Base-by-base conservation (phyloP, 2,329 filamentous ascomycete genomes). In the Aspergillus sp. region DNA sequence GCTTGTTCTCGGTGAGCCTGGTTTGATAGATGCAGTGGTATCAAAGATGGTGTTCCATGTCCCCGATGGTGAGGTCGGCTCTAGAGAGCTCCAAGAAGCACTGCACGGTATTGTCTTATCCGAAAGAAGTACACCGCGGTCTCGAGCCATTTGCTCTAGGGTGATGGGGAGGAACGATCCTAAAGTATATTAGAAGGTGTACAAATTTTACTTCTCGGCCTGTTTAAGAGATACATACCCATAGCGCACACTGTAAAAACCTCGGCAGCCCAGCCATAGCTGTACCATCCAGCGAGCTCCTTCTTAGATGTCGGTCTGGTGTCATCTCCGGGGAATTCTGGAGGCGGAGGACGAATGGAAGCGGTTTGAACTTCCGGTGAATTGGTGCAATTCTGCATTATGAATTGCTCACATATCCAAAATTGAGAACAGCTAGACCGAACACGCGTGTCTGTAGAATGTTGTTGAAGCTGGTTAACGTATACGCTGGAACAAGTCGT, bases 151-250 rank as follows among this genome's bases (percentile, higher is more conserved):
- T 65, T 95, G 93, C 76, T 99, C 95, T 63, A 99, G 85, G 4
- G 95, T 90, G 62, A 99, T 96, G 23, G 95, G 95, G 63, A 99
- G 93, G 78, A 99, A 99, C 41, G 92, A 96, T 51, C 90, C 92
- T 94, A 69, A 60, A 57, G 36, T 38, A 23, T 59, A 45, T 51
- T 55, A 54, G 61, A 59, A 65, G 51, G 58, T 50, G 38, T 30
- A 50, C 51, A 25, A 54, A 38, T n/a, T 13, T 4, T 12, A 38
- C 32, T 39, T 45, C 28, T 28, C 28, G 15, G 7, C 28, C 9
- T 21, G 39, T 32, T 30, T 51, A 23, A 32, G 38, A 53, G 53
- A 43, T 38, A 54, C 70, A 59, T 75, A 79, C 93, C 88, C 74
- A 91, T 86, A 21, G 88, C 94, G 76, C 95, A 98, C 59, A 98